Conservation (phyloP, 148 eudicot species). For the Vaccinium darrowii region DNA sequence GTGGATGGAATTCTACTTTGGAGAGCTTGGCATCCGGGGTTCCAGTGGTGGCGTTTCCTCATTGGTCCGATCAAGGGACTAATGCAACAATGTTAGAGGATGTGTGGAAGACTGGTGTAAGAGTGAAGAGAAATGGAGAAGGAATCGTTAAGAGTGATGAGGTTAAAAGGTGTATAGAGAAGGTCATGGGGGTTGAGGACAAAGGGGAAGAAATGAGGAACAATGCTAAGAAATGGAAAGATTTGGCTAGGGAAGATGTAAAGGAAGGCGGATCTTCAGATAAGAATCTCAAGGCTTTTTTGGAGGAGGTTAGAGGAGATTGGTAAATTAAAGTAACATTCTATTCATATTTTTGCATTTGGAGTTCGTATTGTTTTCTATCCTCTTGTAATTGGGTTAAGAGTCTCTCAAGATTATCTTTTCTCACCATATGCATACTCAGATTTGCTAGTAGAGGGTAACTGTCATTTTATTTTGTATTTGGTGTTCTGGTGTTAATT, state of each 20-base stretch:
- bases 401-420: no score
- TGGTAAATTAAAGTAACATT: background rate
- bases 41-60: slow-evolving; percentile 53
- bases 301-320: slow-evolving; percentile 17
- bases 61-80: slow-evolving; percentile 51
- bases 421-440: no score
- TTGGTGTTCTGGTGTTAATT: no score
- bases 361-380: background rate
- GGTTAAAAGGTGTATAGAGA: slow-evolving; percentile 44
- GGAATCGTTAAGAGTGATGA: slow-evolving; percentile 42
- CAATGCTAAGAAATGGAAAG: slow-evolving; percentile 44
- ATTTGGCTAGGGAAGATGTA: slow-evolving; percentile 35
- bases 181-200: slow-evolving; percentile 28
- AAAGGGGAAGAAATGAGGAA: slow-evolving; percentile 19
- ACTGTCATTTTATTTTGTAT: no score
- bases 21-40: slow-evolving; percentile 54
- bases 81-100: slow-evolving; percentile 56
- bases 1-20: slow-evolving; percentile 67
- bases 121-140: slow-evolving; percentile 30
- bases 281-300: slow-evolving; percentile 37
- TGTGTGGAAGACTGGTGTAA: slow-evolving; percentile 46
- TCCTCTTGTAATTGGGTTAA: background rate
- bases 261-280: slow-evolving; percentile 54
- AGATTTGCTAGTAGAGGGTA: no score
- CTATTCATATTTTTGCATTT: background rate